These are phyloP conservation scores for Bacidia gigantensis DNA, from an alignment of 495 filamentous ascomycete genomes.

Conservation along the genomic window DNA sequence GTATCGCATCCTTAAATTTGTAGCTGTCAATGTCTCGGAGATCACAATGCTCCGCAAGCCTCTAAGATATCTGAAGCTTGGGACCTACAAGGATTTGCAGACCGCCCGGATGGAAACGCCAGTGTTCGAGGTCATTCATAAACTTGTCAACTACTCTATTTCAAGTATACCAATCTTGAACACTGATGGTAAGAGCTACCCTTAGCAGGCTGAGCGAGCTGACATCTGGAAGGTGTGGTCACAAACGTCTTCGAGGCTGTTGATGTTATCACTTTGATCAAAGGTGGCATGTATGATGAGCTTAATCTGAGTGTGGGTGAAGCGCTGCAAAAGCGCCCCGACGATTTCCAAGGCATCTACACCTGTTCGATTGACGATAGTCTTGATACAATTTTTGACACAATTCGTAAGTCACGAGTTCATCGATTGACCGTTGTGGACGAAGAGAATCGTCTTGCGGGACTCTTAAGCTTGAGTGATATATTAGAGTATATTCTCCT, in stretches of 20 bases:
- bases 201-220: background rate
- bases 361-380: slow-evolving; percentile 87
- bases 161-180: slow-evolving; percentile 92
- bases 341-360: slow-evolving; percentile 95
- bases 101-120: slow-evolving; percentile 85
- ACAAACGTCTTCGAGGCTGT: slow-evolving; percentile 97
- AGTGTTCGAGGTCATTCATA: slow-evolving; percentile 91
- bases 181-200: slow-evolving; percentile 42
- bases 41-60: slow-evolving; percentile 83
- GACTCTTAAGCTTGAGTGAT: slow-evolving; percentile 87
- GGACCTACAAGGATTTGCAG: slow-evolving; percentile 66
- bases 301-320: slow-evolving; percentile 77
- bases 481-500: slow-evolving; percentile 91
- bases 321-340: slow-evolving; percentile 71
- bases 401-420: slow-evolving; percentile 84
- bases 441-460: slow-evolving; percentile 69
- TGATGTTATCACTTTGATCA: slow-evolving; percentile 91
- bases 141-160: slow-evolving; percentile 83
- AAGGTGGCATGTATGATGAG: slow-evolving; percentile 85
- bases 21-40: slow-evolving; percentile 89
- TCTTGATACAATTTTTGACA: slow-evolving; percentile 91
- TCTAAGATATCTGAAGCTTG: slow-evolving; percentile 69
- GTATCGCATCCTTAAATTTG: slow-evolving; percentile 96
- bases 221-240: slow-evolving; percentile 41
- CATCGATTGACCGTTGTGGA: slow-evolving; percentile 89